Evolutionary conservation across 2,329 filamentous ascomycete genomes (phyloP).

Genomic region (Paramyrothecium roridum): DNA sequence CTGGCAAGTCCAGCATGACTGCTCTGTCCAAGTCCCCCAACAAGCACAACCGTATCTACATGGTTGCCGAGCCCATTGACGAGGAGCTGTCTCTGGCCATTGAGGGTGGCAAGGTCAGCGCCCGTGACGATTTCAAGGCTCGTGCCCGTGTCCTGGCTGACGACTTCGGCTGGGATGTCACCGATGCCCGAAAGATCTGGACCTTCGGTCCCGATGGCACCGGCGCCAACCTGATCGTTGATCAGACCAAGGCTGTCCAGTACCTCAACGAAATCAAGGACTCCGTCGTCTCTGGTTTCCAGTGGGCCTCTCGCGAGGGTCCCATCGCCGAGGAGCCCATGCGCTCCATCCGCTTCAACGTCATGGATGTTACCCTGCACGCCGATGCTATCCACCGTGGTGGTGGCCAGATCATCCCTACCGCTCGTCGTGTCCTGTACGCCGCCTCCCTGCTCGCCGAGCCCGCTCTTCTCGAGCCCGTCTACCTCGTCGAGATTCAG

Average conservation of each 20-base stretch:
- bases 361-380: constrained; percentile 99
- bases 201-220: constrained; percentile 98
- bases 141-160: constrained; percentile 95
- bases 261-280: constrained; percentile 99
- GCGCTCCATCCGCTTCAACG: constrained; percentile 96
- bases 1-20: constrained; percentile 81
- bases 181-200: constrained; percentile 99
- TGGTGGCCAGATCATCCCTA: constrained; percentile 98
- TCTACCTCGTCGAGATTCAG: constrained; percentile 99
- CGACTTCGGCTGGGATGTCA: constrained; percentile 98
- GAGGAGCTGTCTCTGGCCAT: constrained; percentile 93
- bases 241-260: constrained; percentile 99
- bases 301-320: constrained; percentile 98
- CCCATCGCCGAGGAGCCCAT: constrained; percentile 97
- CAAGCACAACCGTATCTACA: constrained; percentile 99
- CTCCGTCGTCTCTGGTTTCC: constrained; percentile 98
- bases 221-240: constrained; percentile 96
- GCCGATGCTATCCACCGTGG: constrained; percentile 99
- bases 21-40: constrained; percentile 99
- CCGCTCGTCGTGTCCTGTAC: constrained; percentile 95
- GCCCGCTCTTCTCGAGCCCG: constrained; percentile 89
- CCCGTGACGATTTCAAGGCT: constrained; percentile 98
- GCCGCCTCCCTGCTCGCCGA: constrained; percentile 87
- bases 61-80: constrained; percentile 83
- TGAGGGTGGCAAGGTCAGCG: constrained; percentile 84